These are phyloP conservation scores for Vaccinium vitisidaea DNA, from an alignment of 148 eudicot genomes.

Conservation along the genomic window DNA sequence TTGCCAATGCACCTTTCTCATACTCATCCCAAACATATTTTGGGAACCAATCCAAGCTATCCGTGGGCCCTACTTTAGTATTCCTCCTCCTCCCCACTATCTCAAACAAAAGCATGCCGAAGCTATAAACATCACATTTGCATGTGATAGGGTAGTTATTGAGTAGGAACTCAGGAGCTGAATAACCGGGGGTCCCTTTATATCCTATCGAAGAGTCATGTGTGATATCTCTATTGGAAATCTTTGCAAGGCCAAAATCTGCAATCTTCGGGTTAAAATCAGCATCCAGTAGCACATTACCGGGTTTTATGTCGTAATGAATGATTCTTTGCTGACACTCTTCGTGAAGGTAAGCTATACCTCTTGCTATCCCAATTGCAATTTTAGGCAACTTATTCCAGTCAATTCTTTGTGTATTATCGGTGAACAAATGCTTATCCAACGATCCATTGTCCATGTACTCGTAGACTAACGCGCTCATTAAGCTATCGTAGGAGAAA, in stretches of 20 bases:
- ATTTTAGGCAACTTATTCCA: conserved; percentile 14
- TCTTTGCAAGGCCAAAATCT: conserved; percentile 18
- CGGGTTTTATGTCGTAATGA: conserved; percentile 18
- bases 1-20: background rate
- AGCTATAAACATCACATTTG: conserved; percentile 18
- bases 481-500: background rate
- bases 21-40: conserved; percentile 8
- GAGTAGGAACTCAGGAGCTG: conserved; percentile 2
- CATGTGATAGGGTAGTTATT: background rate
- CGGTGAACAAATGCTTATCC: conserved; percentile 3
- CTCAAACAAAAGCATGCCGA: conserved; percentile 16
- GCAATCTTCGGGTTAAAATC: background rate
- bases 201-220: background rate
- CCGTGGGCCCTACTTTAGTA: background rate
- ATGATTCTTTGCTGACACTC: background rate
- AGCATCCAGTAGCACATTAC: background rate
- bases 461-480: conserved; percentile 10
- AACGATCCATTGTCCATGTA: conserved; percentile 16
- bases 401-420: background rate
- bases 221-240: background rate
- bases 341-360: background rate
- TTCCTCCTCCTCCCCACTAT: conserved; percentile 18
- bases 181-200: conserved; percentile 6
- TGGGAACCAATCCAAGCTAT: conserved; percentile 9
- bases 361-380: background rate